Evolutionary conservation across 139 green algal genomes (phyloP).

Genomic region (Picocystis salinarum): DNA sequence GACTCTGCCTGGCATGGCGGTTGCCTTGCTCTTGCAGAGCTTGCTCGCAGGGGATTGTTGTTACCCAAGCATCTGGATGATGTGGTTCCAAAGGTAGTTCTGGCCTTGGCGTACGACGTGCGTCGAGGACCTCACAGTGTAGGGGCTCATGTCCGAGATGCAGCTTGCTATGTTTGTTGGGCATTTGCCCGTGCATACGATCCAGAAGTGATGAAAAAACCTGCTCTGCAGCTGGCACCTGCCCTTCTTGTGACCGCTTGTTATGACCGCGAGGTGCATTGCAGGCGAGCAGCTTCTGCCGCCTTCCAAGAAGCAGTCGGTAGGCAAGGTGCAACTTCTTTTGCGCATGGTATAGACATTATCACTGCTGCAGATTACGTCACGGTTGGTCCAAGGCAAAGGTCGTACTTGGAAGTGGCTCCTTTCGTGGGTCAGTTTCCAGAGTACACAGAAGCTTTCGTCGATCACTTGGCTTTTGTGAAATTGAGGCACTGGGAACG

Average conservation of each 20-base stretch:
- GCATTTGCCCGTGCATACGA: constrained; percentile 73
- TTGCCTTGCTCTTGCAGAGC: constrained; percentile 85
- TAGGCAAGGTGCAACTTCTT: constrained; percentile 56
- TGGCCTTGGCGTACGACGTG: constrained; percentile 77
- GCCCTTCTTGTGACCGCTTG: constrained; percentile 64
- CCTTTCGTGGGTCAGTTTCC: constrained; percentile 16
- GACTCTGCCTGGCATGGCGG: constrained; percentile 84
- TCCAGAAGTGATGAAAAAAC: constrained; percentile 25
- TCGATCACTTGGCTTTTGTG: constrained; percentile 46
- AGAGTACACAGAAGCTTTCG: constrained; percentile 40
- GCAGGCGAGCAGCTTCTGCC: constrained; percentile 67
- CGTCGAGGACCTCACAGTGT: constrained; percentile 66
- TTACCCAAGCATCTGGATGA: constrained; percentile 39
- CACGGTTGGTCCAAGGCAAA: constrained; percentile 34
- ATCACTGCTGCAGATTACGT: constrained; percentile 82
- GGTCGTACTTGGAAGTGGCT: constrained; percentile 20
- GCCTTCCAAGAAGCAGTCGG: constrained; percentile 92
- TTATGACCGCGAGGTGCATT: constrained; percentile 71
- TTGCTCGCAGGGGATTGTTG: constrained; percentile 73
- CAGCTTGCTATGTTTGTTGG: constrained; percentile 93
- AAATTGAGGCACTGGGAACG: constrained; percentile 87
- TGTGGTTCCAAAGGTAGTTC: constrained; percentile 11
- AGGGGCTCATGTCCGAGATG: constrained; percentile 83
- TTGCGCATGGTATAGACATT: constrained; percentile 77
- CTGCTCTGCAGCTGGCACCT: constrained; percentile 31